Evolutionary conservation across 1,139 yeast genomes (phyloP), one percentile per base, ranked within the genome.

Genomic region (Saccharomyces hybrid): DNA sequence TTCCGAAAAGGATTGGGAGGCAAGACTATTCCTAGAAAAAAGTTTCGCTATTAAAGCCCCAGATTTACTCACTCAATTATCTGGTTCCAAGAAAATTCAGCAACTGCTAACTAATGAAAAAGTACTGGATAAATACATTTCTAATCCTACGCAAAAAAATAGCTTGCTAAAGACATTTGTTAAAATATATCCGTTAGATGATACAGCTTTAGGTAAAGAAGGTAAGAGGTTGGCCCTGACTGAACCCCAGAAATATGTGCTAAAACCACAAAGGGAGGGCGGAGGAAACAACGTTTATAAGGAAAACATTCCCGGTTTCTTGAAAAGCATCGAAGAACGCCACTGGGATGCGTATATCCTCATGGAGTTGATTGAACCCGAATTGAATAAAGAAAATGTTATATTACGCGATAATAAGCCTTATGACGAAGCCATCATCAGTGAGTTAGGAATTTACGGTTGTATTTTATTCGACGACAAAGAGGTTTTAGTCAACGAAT

Each of bases 211-310:
- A 47, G 97, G 97, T 1, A 64, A 70, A 51, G 57, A 66, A 47
- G 97, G 96, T 3, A 81, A 81, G 58, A 74, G 78, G 57, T 71
- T 88, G 52, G 96, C 96, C 2, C 73, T 85, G 52, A 82, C 82
- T 58, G 60, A 72, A 1, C 93, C 97, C 0, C 80, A 80, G 56
- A 77, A 78, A 38, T 93, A 76, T 69, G 99, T 93, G 1, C 77
- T 93, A 64, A 93, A 93, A 68, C 99, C 99, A 2, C 99, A 95
- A 72, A 81, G 99, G 74, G 99, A 93, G 75, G 99, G 99, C 42
- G 86, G 86, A 49, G 99, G 99, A 24, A 90, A 93, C 71, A 93
- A 93, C 68, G 79, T 93, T 53, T 93, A 93, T 73, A 88, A 88
- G 64, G 80, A 81, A 50, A 86, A 88, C 62, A 93, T 93, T 55